phyloP scores from a whole-genome alignment of 495 filamentous ascomycete genomes.

The Penicillium canescens region DNA sequence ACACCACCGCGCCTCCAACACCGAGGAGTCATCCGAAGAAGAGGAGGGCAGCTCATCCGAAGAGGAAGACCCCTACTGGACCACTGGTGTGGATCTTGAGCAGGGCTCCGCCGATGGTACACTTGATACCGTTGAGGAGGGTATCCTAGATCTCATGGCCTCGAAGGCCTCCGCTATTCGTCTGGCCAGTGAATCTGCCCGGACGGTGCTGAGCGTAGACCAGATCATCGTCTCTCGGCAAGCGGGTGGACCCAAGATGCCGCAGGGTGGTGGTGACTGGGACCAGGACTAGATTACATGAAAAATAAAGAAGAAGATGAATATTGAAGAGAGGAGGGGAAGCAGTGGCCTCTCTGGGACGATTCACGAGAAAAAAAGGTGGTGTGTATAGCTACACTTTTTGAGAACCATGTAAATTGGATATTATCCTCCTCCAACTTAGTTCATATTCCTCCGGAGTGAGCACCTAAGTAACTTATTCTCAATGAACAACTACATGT shows the following conservation, averaged over 20 bases:
- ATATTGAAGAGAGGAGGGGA: too few relatives aligned
- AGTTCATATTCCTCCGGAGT: too few relatives aligned
- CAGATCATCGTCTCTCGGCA: conserved; percentile 99
- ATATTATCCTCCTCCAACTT: conserved; percentile 11
- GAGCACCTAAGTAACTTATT: too few relatives aligned
- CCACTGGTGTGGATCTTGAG: conserved; percentile 91
- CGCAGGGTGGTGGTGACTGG: conserved; percentile 95
- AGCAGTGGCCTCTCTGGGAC: too few relatives aligned
- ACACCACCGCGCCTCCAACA: conserved; percentile 61
- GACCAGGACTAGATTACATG: conserved; percentile 77
- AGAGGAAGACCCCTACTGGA: conserved; percentile 75
- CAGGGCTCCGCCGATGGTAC: conserved; percentile 76
- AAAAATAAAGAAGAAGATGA: conserved; percentile 17
- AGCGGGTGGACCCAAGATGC: conserved; percentile 95
- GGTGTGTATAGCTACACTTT: conserved; percentile 15
- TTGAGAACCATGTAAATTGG: conserved; percentile 10
- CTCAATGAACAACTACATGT: too few relatives aligned
- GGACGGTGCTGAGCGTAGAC: conserved; percentile 94
- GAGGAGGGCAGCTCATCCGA: conserved; percentile 43
- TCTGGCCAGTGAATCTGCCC: conserved; percentile 89
- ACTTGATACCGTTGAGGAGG: conserved; percentile 83
- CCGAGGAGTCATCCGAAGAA: conserved; percentile 29
- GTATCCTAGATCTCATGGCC: conserved; percentile 88
- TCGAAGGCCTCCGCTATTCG: conserved; percentile 96
- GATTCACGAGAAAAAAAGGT: too few relatives aligned